A percentile compares a stretch with the other conserved stretches of the same genome.
Conservation (phyloP, 1,284 basidiomycete genomes). For the Microbotryum scabiosae region DNA sequence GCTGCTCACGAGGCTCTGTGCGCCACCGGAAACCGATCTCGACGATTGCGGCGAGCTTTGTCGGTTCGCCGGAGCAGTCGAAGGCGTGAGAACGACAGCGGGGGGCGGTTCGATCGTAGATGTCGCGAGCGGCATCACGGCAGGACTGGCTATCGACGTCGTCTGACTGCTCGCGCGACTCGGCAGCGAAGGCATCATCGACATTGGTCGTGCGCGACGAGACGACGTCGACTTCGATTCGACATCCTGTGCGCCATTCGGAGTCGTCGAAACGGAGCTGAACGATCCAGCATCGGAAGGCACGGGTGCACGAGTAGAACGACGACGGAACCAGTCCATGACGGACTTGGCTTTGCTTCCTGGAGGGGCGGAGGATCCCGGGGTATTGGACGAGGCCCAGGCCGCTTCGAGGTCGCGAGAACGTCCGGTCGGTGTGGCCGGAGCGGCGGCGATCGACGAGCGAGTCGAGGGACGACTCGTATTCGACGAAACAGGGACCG, state of each 20-base stretch:
- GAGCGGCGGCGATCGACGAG: conserved; percentile 32
- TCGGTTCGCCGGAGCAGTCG: not conserved
- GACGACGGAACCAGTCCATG: conserved; percentile 56
- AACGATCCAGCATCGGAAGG: not conserved
- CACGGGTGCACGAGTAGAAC: conserved; percentile 20
- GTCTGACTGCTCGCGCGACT: not conserved
- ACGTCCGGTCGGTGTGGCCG: conserved; percentile 32
- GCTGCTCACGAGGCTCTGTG: conserved; percentile 34
- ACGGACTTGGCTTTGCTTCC: conserved; percentile 51
- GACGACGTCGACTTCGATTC: not conserved
- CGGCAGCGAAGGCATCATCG: not conserved
- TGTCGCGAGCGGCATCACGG: not conserved
- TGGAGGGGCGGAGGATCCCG: conserved; percentile 4
- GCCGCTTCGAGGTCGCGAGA: conserved; percentile 30
- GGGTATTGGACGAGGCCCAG: conserved; percentile 14
- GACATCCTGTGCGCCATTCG: conserved; percentile 27
- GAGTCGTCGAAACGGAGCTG: conserved; percentile 13
- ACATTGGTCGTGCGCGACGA: not conserved
- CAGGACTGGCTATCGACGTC: not conserved
- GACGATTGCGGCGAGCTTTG: conserved; percentile 33
- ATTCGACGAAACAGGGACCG: conserved; percentile 20
- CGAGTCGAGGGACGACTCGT: conserved; percentile 38
- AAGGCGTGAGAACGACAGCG: conserved; percentile 12
- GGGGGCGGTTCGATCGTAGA: conserved; percentile 1
- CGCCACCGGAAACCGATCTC: conserved; percentile 34